Conservation (phyloP, 2,329 filamentous ascomycete species). For the Fusarium sp. region DNA sequence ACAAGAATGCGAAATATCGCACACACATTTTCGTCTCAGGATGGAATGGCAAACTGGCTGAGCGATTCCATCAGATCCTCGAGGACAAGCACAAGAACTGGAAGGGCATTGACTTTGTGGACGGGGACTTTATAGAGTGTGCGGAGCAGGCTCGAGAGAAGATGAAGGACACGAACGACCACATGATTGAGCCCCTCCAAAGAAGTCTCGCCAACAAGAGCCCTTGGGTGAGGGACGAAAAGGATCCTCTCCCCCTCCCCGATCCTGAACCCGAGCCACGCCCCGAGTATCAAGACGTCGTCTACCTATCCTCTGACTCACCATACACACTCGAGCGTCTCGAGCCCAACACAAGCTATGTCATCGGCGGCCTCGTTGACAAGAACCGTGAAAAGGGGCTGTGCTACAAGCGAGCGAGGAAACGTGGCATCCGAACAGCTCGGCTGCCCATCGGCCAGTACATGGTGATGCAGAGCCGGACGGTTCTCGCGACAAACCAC, state of each 20-base stretch:
- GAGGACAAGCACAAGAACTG: conserved; percentile 78
- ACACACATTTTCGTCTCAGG: conserved; percentile 81
- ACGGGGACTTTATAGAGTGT: conserved; percentile 78
- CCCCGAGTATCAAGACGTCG: conserved; percentile 61
- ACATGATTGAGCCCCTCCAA: conserved; percentile 68
- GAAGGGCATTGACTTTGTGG: conserved; percentile 80
- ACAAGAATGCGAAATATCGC: conserved; percentile 74
- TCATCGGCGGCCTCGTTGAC: conserved; percentile 94
- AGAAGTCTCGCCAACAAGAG: conserved; percentile 46
- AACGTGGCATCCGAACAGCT: conserved; percentile 83
- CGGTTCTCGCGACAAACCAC: conserved; percentile 92
- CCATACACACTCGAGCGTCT: conserved; percentile 83
- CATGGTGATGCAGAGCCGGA: conserved; percentile 87
- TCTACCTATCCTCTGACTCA: conserved; percentile 95
- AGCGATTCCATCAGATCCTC: conserved; percentile 83
- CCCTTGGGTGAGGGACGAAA: conserved; percentile 48
- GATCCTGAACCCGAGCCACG: conserved; percentile 48
- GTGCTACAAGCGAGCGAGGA: conserved; percentile 84
- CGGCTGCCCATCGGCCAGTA: conserved; percentile 96
- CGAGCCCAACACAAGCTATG: conserved; percentile 89
- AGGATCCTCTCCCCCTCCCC: conserved; percentile 49
- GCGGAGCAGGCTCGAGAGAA: conserved; percentile 71
- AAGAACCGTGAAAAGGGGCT: conserved; percentile 96
- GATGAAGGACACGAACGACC: conserved; percentile 71
- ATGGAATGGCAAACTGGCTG: conserved; percentile 79